Evolutionary conservation across 345 rosid species (phyloP), one percentile per base, ranked within the genome.

Genomic region (Diplotaxis tenuifolia): DNA sequence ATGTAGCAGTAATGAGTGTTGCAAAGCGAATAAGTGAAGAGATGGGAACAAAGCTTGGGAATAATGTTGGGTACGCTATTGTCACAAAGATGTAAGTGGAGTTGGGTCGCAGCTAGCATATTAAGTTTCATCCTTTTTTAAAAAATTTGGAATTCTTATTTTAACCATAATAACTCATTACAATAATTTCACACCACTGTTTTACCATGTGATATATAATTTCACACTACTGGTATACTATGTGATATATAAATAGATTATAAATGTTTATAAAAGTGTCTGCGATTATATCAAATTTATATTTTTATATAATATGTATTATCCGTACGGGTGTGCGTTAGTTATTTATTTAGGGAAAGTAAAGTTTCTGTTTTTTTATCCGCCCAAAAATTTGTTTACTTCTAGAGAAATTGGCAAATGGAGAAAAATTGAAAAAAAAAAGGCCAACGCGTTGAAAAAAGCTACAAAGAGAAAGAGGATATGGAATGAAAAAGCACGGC

Each of bases 371-470:
- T 47, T 28, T 19, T 47, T 8, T 21, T 14, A 15, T 56, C 53
- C 4, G n/a, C 31, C 70, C 15, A 36, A 47, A 55, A 10, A 8
- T 23, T 22, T 32, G 29, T 58, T 16, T 47, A 66, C 31, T 58
- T 58, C 0, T 49, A 23, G 28, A 67, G 8, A 59, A 66, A 21
- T 1, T 19, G 36, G 64, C 65, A 65, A 73, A 28, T 28, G 71
- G 49, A 55, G 58, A 55, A 72, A 21, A 65, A 42, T 42, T 34
- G 45, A 8, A 54, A 4, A 6, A 4, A n/a, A 57, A 52, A 25
- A 2, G 53, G 62, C 53, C 23, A 22, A 34, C 75, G 67, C 62
- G 67, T 70, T 64, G 55, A 18, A 71, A 45, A 62, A 70, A 36
- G 45, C 49, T 12, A n/a, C 29, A 53, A 38, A 56, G 54, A 32